Conservation (phyloP, 495 filamentous ascomycete species). For the Hyaloscypha variabilis region DNA sequence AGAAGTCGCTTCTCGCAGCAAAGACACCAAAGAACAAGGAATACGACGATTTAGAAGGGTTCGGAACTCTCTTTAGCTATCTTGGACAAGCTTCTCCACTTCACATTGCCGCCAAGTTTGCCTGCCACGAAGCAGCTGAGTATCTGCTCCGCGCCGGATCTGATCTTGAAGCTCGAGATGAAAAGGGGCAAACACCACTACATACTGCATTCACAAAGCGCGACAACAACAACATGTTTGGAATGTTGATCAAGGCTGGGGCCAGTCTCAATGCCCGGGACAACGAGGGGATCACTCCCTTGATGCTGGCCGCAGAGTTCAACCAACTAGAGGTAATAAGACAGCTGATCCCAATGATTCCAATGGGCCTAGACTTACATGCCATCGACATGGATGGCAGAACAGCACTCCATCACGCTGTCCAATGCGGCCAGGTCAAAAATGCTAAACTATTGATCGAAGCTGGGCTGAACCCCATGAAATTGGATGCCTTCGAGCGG, state of each 20-base stretch:
- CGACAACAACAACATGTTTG: not conserved
- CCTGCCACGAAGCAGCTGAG: not conserved
- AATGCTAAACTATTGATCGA: not conserved
- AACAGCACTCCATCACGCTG: not conserved
- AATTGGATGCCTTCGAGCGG: no score
- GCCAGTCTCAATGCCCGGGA: slow-evolving; percentile 7
- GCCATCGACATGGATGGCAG: not conserved
- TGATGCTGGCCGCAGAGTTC: not conserved
- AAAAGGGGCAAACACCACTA: not conserved
- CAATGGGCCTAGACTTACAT: not conserved
- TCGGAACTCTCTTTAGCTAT: not conserved
- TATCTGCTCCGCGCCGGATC: slow-evolving; percentile 5
- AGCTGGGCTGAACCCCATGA: not conserved
- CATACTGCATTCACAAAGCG: not conserved
- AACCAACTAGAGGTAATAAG: not conserved
- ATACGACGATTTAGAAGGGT: not conserved
- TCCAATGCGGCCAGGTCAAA: not conserved
- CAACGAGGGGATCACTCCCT: not conserved
- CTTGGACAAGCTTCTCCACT: not conserved
- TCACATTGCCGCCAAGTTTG: slow-evolving; percentile 3
- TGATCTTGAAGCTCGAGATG: slow-evolving; percentile 6
- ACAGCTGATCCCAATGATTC: not conserved
- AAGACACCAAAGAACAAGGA: not conserved
- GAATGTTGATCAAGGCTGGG: not conserved
- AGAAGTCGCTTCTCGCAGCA: not conserved